Conservation (phyloP, 805 yeast species). For the Candida ortonii region DNA sequence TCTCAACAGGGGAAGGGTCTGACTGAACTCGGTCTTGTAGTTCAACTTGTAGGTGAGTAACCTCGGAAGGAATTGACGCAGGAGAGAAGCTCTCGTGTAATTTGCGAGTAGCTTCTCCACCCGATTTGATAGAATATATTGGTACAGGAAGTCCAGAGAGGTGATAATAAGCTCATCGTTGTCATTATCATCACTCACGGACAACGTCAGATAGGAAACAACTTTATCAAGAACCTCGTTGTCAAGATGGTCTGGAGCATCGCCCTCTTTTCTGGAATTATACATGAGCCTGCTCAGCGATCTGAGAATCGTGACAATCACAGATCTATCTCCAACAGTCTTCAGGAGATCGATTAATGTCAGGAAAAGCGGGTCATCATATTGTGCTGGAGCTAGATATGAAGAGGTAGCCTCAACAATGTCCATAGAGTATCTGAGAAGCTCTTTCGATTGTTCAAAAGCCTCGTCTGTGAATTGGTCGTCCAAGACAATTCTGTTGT, state of each 20-base stretch:
- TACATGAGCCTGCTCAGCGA: conserved; percentile 78
- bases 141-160: conserved; percentile 77
- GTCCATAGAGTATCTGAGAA: conserved; percentile 67
- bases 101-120: conserved; percentile 49
- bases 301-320: conserved; percentile 67
- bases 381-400: conserved; percentile 70
- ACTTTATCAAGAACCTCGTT: conserved; percentile 49
- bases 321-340: conserved; percentile 61
- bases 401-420: conserved; percentile 82
- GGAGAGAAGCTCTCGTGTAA: conserved; percentile 46
- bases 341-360: conserved; percentile 51
- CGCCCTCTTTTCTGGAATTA: conserved; percentile 41
- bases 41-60: conserved; percentile 50
- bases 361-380: conserved; percentile 65
- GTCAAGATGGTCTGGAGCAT: conserved; percentile 49
- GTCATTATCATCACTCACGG: conserved; percentile 28
- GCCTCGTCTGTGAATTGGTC: conserved; percentile 28
- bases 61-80: conserved; percentile 61
- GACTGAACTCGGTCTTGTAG: conserved; percentile 34
- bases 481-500: conserved; percentile 25
- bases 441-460: conserved; percentile 47
- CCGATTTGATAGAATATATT: conserved; percentile 65
- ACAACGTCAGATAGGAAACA: conserved; percentile 54
- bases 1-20: conserved; percentile 35
- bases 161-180: conserved; percentile 75